Base-by-base conservation (phyloP, 345 rosid genomes). In the Ceriops zippeliana region DNA sequence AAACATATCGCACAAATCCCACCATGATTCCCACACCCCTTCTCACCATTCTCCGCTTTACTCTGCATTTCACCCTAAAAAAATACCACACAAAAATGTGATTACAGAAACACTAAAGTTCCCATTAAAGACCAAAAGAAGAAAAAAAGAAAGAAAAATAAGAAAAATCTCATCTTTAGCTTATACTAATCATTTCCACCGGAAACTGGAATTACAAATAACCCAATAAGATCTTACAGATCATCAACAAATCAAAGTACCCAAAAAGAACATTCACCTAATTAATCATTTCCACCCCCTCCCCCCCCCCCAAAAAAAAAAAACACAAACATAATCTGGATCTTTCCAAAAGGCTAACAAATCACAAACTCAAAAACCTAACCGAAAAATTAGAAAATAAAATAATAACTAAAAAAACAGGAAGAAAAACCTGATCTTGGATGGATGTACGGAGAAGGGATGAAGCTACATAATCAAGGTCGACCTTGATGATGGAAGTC, bases 1-100 rank as follows among this genome's bases (percentile, higher is more conserved):
- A 95, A 79, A 73, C 99, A 92, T 19, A 95, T 95, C 0, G 96
- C 93, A 63, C 99, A 95, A 65, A 80, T 72, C 46, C 95, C 97
- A 24, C 87, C 86, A 83, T 85, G 89, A 77, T 74, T 76, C 52
- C 86, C 93, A 72, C 80, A 88, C 59, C 78, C 81, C 64, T 53
- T 78, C 57, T 79, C 89, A 21, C 46, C 61, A 35, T 7, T 37
- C 67, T 71, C 69, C 65, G 26, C 58, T 58, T 73, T 56, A 24
- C 62, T 69, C 74, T 73, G 71, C 78, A 62, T 83, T 67, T 78
- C 84, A 22, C 61, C 82, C 96, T 90, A 74, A 71, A 80, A 71
- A 80, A 75, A 35, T 72, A 26, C 67, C 20, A 63, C 8, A 6
- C 53, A 52, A n/a, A 58, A 0, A 22, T 4, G 1, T 5, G 6